A percentile compares a stretch with the other conserved stretches of the same genome.
phyloP scores from a whole-genome alignment of 179 eudicot species.

The Kewa caespitosa region DNA sequence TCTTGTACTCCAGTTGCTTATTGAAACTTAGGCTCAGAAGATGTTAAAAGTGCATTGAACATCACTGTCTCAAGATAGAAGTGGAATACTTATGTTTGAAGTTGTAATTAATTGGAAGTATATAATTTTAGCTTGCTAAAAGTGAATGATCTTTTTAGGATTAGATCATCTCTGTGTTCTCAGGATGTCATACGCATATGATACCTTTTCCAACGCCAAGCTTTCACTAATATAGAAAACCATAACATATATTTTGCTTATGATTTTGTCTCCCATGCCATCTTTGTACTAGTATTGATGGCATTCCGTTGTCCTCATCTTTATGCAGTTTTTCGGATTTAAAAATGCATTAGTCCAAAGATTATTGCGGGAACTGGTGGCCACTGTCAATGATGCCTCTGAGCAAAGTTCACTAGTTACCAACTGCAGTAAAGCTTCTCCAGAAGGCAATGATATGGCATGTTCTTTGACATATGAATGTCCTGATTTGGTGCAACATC shows the following conservation, averaged over 20 bases:
- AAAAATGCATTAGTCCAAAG: conserved; percentile 84
- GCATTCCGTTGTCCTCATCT: conserved; percentile 13
- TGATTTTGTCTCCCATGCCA: neutral
- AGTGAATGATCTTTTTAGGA: neutral
- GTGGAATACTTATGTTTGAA: neutral
- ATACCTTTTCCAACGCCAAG: conserved; percentile 1
- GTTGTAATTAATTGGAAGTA: neutral
- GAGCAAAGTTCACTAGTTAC: conserved; percentile 38
- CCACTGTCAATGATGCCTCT: conserved; percentile 55
- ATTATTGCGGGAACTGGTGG: conserved; percentile 77
- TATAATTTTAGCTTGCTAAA: conserved; percentile 3
- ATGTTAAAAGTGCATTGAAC: neutral
- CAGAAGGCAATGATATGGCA: conserved; percentile 30
- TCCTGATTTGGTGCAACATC: conserved; percentile 39
- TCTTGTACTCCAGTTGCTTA: neutral
- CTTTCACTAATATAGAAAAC: conserved; percentile 2
- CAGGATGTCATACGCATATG: neutral
- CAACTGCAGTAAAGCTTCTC: conserved; percentile 34
- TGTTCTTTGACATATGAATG: conserved; percentile 20
- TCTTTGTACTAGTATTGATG: neutral
- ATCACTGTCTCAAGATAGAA: neutral
- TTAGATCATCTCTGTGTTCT: neutral
- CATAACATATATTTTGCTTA: conserved; percentile 1
- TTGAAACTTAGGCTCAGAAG: conserved; percentile 4
- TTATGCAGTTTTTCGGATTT: conserved; percentile 88